Evolutionary conservation across 345 rosid species (phyloP).

Genomic region (Sonneratia caseolaris): DNA sequence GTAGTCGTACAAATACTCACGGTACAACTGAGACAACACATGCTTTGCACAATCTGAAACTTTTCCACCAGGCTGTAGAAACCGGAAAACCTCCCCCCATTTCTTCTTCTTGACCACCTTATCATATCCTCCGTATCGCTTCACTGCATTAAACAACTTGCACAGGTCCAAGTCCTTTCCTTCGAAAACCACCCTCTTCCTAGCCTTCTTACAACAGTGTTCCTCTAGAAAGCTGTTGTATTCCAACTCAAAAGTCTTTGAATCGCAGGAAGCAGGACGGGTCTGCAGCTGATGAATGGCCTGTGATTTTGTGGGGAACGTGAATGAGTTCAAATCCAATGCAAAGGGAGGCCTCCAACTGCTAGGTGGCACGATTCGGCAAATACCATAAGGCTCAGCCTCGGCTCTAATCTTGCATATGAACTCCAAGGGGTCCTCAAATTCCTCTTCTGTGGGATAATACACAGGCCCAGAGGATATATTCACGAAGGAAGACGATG

Average conservation of each 20-base stretch:
- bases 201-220: constrained; percentile 57
- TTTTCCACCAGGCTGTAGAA: constrained; percentile 51
- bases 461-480: constrained; percentile 65
- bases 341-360: constrained; percentile 77
- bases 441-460: constrained; percentile 76
- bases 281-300: constrained; percentile 94
- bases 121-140: constrained; percentile 83
- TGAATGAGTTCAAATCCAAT: constrained; percentile 49
- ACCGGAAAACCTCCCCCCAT: constrained; percentile 81
- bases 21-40: constrained; percentile 69
- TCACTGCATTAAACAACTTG: constrained; percentile 74
- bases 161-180: constrained; percentile 87
- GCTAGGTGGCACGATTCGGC: constrained; percentile 83
- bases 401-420: constrained; percentile 69
- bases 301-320: constrained; percentile 84
- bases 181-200: constrained; percentile 67
- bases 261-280: constrained; percentile 77
- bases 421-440: constrained; percentile 72
- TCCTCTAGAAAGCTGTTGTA: constrained; percentile 69
- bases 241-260: constrained; percentile 82
- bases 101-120: constrained; percentile 62
- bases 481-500: constrained; percentile 18
- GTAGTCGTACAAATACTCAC: constrained; percentile 70
- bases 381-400: constrained; percentile 88
- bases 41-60: constrained; percentile 82